phyloP scores from a whole-genome alignment of 2,329 filamentous ascomycete species.

The Volutella citrinella region DNA sequence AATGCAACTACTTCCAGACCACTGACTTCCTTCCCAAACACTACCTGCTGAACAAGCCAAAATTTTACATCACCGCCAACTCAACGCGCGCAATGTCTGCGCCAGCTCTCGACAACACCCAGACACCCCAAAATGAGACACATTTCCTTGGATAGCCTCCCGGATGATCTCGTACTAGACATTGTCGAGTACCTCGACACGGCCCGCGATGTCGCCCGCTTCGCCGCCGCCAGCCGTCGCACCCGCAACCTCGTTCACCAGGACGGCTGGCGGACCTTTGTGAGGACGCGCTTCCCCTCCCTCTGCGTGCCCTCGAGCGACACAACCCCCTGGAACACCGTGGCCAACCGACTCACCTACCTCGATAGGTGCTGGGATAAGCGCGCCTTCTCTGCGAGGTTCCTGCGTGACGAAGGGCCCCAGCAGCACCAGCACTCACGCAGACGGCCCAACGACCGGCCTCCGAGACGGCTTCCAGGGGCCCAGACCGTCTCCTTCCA shows the following conservation, averaged over 20 bases:
- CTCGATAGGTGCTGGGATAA: constrained; percentile 53
- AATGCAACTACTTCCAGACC: too few species aligned
- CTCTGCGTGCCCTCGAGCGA: constrained; percentile 29
- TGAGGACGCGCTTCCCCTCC: constrained; percentile 42
- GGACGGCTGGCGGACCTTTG: constrained; percentile 50
- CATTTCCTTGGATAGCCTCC: constrained; percentile 39
- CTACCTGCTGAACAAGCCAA: too few species aligned
- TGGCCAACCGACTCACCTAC: constrained; percentile 47
- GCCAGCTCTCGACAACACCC: too few species aligned
- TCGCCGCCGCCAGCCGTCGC: constrained; percentile 37
- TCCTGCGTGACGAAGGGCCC: constrained; percentile 20
- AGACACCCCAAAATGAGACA: constrained; percentile 21
- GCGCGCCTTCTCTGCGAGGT: constrained; percentile 37
- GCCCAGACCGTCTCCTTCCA: constrained; percentile 41
- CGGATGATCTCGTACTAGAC: constrained; percentile 49
- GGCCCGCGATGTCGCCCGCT: constrained; percentile 43
- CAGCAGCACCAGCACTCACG: constrained; percentile 12
- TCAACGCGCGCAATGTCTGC: too few species aligned
- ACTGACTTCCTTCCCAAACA: too few species aligned
- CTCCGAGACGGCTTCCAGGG: too few species aligned
- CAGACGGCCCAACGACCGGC: constrained; percentile 11
- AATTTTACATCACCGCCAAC: too few species aligned
- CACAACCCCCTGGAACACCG: constrained; percentile 31
- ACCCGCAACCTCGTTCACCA: constrained; percentile 37
- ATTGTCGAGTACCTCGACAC: constrained; percentile 46